These are phyloP conservation scores for Combretum micranthum DNA, from an alignment of 345 rosid species.

Conservation along the genomic window DNA sequence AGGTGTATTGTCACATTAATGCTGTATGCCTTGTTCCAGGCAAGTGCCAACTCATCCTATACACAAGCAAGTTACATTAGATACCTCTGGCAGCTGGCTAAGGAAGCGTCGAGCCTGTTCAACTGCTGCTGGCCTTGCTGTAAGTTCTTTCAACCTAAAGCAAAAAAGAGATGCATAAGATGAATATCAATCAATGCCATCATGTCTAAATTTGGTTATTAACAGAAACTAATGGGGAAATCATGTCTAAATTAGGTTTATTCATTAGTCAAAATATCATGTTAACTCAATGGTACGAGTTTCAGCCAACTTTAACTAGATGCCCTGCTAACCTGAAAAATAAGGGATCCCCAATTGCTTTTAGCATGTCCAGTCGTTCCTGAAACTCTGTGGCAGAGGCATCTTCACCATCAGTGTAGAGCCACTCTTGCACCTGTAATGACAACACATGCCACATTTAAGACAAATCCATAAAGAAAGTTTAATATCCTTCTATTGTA, in stretches of 20 bases:
- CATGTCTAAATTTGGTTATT: no score
- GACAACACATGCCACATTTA: neutral
- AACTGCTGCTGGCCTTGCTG: slow-evolving; percentile 68
- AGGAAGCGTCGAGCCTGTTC: slow-evolving; percentile 55
- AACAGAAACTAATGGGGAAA: no score
- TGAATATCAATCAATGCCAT: neutral
- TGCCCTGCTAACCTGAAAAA: slow-evolving; percentile 50
- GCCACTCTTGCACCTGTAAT: slow-evolving; percentile 93
- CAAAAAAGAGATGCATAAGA: slow-evolving; percentile 2
- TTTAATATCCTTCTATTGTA: neutral
- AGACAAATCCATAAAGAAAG: neutral
- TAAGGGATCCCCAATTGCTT: slow-evolving; percentile 70
- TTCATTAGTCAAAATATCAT: neutral
- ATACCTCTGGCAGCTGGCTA: slow-evolving; percentile 68
- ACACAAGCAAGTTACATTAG: slow-evolving; percentile 4
- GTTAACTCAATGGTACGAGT: neutral
- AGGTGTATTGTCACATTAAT: neutral
- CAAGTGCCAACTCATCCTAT: neutral
- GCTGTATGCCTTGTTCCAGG: neutral
- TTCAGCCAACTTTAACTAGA: neutral
- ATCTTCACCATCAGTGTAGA: slow-evolving; percentile 95
- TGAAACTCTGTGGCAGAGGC: slow-evolving; percentile 71
- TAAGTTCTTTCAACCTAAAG: slow-evolving; percentile 71
- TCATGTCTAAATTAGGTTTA: no score
- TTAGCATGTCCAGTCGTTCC: slow-evolving; percentile 57